Evolutionary conservation across 164 flowering plant species (phyloP).

Genomic region (Vitis labrusca): DNA sequence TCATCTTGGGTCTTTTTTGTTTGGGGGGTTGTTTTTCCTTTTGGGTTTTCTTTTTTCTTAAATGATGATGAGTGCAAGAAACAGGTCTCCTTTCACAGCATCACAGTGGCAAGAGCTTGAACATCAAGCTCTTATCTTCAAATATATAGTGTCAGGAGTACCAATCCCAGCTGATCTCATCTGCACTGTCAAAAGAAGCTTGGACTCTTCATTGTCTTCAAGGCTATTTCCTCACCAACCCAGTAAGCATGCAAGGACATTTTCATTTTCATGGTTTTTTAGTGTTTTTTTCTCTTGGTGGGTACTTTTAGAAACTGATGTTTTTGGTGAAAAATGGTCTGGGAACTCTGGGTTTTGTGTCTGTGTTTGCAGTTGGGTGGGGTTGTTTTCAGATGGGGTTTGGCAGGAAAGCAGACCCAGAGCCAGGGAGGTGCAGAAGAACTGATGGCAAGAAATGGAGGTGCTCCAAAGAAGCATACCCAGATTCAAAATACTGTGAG

Average conservation of each 20-base stretch:
- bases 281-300: neutral
- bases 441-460: slow-evolving; percentile 80
- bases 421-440: slow-evolving; percentile 74
- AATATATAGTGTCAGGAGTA: slow-evolving; percentile 47
- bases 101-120: slow-evolving; percentile 74
- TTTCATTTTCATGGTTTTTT: neutral
- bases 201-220: slow-evolving; percentile 31
- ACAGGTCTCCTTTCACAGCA: slow-evolving; percentile 47
- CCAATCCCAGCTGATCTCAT: slow-evolving; percentile 60
- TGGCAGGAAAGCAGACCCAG: slow-evolving; percentile 61
- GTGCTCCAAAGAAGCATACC: slow-evolving; percentile 57
- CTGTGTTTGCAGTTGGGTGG: slow-evolving; percentile 44
- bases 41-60: neutral
- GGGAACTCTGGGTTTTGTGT: slow-evolving; percentile 1
- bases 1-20: neutral
- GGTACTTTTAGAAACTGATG: neutral
- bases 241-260: slow-evolving; percentile 23
- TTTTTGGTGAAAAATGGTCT: neutral
- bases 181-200: slow-evolving; percentile 35
- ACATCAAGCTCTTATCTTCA: slow-evolving; percentile 68
- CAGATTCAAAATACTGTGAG: slow-evolving; percentile 72
- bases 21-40: neutral
- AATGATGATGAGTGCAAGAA: slow-evolving; percentile 33
- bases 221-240: slow-evolving; percentile 39
- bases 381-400: slow-evolving; percentile 52